Conservation (phyloP, 2,329 filamentous ascomycete genomes). For the Calonectria honghensis region DNA sequence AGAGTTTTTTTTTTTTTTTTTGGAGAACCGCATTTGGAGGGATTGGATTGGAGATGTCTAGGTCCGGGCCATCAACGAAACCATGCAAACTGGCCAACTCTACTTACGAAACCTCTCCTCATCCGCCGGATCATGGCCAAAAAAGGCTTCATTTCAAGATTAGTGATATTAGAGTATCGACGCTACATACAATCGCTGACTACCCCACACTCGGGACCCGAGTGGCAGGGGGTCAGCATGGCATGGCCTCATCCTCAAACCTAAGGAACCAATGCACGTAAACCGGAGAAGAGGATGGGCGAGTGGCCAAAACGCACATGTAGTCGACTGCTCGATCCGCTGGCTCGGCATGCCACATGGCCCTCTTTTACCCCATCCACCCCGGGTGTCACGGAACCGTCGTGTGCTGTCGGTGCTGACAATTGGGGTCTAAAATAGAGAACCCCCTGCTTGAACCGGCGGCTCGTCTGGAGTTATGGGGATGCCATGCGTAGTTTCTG, state of each 20-base stretch:
- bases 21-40: conserved; percentile 50
- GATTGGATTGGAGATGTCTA: conserved; percentile 42
- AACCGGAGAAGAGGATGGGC: conserved; percentile 25
- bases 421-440: conserved; percentile 24
- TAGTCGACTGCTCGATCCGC: conserved; percentile 1
- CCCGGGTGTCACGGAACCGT: conserved; percentile 36
- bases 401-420: conserved; percentile 22
- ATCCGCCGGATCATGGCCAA: conserved; percentile 21
- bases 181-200: background rate
- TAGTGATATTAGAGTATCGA: conserved; percentile 19
- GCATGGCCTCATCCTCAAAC: conserved; percentile 33
- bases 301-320: conserved; percentile 23
- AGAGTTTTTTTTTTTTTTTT: conserved; percentile 25
- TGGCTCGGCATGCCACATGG: conserved; percentile 38
- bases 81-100: conserved; percentile 24
- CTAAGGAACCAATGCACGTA: conserved; percentile 37
- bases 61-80: conserved; percentile 20
- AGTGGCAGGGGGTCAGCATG: conserved; percentile 9
- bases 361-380: conserved; percentile 29
- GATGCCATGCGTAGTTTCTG: conserved; percentile 26
- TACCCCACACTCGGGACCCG: conserved; percentile 34
- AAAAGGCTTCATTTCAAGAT: conserved; percentile 19
- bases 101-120: background rate
- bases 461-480: conserved; percentile 32
- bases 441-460: conserved; percentile 29